Percentiles rank a stretch among this genome's conserved stretches.
These are phyloP conservation scores for Lobosporangium transversale DNA, from an alignment of 192 early-diverging fungal species.

Conservation along the genomic window DNA sequence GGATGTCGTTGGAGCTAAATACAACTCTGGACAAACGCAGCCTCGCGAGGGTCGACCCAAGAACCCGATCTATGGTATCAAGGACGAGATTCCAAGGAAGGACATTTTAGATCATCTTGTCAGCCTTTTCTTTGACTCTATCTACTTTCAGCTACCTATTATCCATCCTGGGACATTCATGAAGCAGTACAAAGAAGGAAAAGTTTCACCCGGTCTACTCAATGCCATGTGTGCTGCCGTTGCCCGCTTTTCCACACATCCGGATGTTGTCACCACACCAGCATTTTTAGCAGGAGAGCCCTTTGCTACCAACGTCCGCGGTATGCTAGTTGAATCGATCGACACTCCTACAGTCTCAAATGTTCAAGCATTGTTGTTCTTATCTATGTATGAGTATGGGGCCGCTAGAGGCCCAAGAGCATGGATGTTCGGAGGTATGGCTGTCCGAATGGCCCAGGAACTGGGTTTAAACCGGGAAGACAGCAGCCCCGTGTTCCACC, in stretches of 20 bases:
- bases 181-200: conserved; percentile 53
- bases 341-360: conserved; percentile 59
- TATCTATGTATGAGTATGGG: conserved; percentile 63
- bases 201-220: conserved; percentile 57
- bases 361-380: conserved; percentile 60
- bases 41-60: conserved; percentile 21
- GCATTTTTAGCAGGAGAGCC: conserved; percentile 62
- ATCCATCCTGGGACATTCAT: conserved; percentile 61
- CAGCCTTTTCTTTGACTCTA: conserved; percentile 58
- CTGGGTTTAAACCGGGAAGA: conserved; percentile 62
- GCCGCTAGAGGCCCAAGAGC: conserved; percentile 60
- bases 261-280: conserved; percentile 57
- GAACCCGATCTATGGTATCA: conserved; percentile 44
- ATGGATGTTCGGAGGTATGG: conserved; percentile 69
- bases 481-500: conserved; percentile 45
- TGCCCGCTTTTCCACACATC: conserved; percentile 62
- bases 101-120: conserved; percentile 63
- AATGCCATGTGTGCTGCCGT: conserved; percentile 56
- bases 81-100: conserved; percentile 48
- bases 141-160: conserved; percentile 57
- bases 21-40: conserved; percentile 21
- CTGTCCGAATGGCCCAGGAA: conserved; percentile 63
- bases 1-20: conserved; percentile 11
- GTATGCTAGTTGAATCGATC: conserved; percentile 51
- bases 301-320: conserved; percentile 59